Evolutionary conservation across 352 stramenopile species (phyloP).

Genomic region (Saprolegnia parasitica): DNA sequence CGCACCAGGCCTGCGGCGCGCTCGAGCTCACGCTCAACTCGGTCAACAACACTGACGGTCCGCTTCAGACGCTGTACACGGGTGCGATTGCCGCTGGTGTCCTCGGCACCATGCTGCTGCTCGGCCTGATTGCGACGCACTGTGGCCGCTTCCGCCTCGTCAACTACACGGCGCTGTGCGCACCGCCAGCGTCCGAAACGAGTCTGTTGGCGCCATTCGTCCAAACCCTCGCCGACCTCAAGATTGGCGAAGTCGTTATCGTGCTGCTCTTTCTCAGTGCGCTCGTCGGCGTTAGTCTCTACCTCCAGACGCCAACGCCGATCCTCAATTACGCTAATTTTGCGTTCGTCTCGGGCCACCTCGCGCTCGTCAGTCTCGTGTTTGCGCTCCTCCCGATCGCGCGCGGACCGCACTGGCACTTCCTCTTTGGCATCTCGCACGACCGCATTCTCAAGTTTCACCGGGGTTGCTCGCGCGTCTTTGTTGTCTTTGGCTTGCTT

Average conservation of each 20-base stretch:
- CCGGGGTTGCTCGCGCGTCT: constrained; percentile 15
- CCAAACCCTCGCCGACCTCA: constrained; percentile 54
- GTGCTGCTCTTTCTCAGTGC: constrained; percentile 57
- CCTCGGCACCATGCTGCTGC: constrained; percentile 4
- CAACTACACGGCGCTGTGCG: constrained; percentile 45
- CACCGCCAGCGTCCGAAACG: constrained; percentile 45
- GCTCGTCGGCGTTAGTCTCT: constrained; percentile 36
- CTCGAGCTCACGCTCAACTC: neutral
- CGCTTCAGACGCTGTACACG: constrained; percentile 17
- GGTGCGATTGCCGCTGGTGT: constrained; percentile 27
- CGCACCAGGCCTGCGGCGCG: neutral
- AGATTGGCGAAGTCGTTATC: constrained; percentile 58
- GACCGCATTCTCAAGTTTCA: constrained; percentile 29
- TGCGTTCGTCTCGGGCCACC: constrained; percentile 29
- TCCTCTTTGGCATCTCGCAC: constrained; percentile 24
- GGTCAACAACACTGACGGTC: neutral
- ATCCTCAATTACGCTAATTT: neutral
- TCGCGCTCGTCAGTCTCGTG: neutral
- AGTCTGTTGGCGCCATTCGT: constrained; percentile 32
- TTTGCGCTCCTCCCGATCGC: constrained; percentile 19
- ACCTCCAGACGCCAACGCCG: neutral
- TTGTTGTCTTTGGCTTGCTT: neutral
- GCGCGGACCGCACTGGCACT: constrained; percentile 15
- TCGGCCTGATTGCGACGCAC: constrained; percentile 11
- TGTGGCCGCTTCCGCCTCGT: constrained; percentile 27